Evolutionary conservation across 1,284 basidiomycete genomes (phyloP).

Genomic region (Crocinoboletus sp.): DNA sequence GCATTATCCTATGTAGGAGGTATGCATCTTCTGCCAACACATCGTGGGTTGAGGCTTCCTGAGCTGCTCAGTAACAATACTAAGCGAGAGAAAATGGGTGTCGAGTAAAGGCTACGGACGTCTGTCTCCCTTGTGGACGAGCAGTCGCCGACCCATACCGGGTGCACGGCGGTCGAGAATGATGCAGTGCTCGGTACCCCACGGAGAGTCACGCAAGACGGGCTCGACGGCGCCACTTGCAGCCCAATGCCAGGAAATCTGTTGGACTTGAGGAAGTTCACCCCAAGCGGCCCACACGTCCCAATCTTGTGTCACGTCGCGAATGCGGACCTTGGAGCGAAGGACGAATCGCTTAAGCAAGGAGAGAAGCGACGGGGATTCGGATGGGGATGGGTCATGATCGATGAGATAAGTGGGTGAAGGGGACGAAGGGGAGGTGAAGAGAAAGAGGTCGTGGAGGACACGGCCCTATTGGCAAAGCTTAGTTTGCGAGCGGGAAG

Average conservation of each 20-base stretch:
- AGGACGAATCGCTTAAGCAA: constrained; percentile 85
- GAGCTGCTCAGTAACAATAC: constrained; percentile 39
- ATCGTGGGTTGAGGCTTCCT: constrained; percentile 52
- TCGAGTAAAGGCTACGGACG: constrained; percentile 49
- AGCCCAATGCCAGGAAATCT: constrained; percentile 51
- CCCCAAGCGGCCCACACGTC: constrained; percentile 84
- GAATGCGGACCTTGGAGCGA: constrained; percentile 83
- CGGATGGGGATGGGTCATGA: constrained; percentile 56
- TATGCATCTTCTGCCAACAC: constrained; percentile 55
- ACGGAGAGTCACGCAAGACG: constrained; percentile 49
- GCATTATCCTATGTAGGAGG: constrained; percentile 71
- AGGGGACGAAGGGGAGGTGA: constrained; percentile 50
- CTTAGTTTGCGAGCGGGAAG: background rate
- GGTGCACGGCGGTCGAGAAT: constrained; percentile 70
- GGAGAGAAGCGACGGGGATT: constrained; percentile 55
- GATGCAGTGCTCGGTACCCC: constrained; percentile 50
- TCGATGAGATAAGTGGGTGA: constrained; percentile 70
- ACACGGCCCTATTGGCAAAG: constrained; percentile 69
- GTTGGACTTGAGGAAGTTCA: constrained; percentile 37
- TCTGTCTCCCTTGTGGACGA: constrained; percentile 63
- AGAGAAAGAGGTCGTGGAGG: constrained; percentile 85
- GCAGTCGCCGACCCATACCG: constrained; percentile 71
- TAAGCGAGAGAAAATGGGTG: constrained; percentile 3
- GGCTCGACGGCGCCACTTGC: constrained; percentile 68
- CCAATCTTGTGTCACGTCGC: constrained; percentile 71